phyloP scores from a whole-genome alignment of 176 grass and related monocot species.

The Elymus sibiricus region DNA sequence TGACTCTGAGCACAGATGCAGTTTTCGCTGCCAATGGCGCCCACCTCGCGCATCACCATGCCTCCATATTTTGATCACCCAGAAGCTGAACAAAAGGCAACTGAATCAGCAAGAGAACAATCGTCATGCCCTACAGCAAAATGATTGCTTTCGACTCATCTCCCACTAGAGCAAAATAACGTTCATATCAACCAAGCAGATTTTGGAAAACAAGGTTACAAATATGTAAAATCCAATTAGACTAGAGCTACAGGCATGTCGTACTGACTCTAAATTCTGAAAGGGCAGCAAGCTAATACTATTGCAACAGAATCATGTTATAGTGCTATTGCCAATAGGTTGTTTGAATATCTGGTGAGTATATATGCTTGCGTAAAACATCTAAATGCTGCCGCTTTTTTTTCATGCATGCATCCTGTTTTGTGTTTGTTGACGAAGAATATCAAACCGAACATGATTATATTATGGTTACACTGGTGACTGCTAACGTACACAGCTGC shows the following conservation, averaged over 20 bases:
- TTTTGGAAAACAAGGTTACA: not conserved
- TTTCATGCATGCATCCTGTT: too few species aligned
- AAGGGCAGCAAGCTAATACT: not conserved
- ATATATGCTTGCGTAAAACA: too few species aligned
- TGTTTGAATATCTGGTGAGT: too few species aligned
- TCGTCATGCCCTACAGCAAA: not conserved
- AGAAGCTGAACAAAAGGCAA: constrained; percentile 21
- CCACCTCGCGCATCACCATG: not conserved
- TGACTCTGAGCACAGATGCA: not conserved
- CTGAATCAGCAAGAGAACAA: not conserved
- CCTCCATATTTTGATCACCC: not conserved
- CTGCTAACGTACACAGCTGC: not conserved
- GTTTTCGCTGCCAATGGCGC: not conserved
- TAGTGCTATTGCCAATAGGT: too few species aligned
- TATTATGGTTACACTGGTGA: too few species aligned
- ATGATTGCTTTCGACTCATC: not conserved
- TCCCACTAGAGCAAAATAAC: too few species aligned
- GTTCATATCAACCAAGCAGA: not conserved
- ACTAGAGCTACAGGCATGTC: not conserved
- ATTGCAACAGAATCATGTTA: not conserved
- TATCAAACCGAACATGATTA: too few species aligned
- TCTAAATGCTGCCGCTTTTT: too few species aligned
- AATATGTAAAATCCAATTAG: too few species aligned
- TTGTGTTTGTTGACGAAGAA: too few species aligned
- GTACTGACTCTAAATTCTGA: not conserved